Conservation (phyloP, 495 filamentous ascomycete genomes). For the Aspergillus wentii region DNA sequence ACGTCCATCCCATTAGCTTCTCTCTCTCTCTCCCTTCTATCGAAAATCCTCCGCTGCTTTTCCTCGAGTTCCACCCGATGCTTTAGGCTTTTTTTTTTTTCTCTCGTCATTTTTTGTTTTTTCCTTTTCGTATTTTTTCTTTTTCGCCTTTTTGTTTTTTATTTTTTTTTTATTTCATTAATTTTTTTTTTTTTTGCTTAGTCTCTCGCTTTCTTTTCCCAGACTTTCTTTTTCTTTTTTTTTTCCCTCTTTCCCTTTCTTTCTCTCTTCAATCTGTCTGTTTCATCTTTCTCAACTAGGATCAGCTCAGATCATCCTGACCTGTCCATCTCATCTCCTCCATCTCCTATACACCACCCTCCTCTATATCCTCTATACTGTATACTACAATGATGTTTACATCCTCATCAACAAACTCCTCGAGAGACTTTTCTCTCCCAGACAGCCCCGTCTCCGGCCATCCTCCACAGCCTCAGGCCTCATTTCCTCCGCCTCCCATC, state of each 20-base stretch:
- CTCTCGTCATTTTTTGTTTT: slow-evolving; percentile 12
- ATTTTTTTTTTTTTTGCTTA: slow-evolving; percentile 4
- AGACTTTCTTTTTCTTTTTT: slow-evolving; percentile 12
- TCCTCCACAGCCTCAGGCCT: slow-evolving; percentile 22
- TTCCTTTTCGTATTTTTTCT: slow-evolving; percentile 2
- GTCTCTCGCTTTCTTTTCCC: slow-evolving; percentile 4
- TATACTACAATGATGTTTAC: slow-evolving; percentile 19
- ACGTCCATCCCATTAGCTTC: too few relatives aligned
- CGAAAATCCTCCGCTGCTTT: too few relatives aligned
- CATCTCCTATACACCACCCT: too few relatives aligned
- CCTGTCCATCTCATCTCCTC: too few relatives aligned
- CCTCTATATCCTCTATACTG: too few relatives aligned
- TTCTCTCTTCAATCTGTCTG: background rate
- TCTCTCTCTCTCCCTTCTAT: too few relatives aligned
- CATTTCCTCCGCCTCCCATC: slow-evolving; percentile 19
- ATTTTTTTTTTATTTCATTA: slow-evolving; percentile 1
- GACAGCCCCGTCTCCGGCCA: slow-evolving; percentile 26
- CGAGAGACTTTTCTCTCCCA: slow-evolving; percentile 20
- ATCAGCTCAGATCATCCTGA: too few relatives aligned
- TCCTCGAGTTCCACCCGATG: slow-evolving; percentile 16
- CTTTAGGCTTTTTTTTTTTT: too few relatives aligned
- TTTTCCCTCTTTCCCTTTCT: slow-evolving; percentile 2
- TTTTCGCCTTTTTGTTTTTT: slow-evolving; percentile 5
- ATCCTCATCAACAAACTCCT: slow-evolving; percentile 25
- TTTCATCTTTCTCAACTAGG: too few relatives aligned